Conservation (phyloP, 1,284 basidiomycete genomes). For the Trametes hirsuta region DNA sequence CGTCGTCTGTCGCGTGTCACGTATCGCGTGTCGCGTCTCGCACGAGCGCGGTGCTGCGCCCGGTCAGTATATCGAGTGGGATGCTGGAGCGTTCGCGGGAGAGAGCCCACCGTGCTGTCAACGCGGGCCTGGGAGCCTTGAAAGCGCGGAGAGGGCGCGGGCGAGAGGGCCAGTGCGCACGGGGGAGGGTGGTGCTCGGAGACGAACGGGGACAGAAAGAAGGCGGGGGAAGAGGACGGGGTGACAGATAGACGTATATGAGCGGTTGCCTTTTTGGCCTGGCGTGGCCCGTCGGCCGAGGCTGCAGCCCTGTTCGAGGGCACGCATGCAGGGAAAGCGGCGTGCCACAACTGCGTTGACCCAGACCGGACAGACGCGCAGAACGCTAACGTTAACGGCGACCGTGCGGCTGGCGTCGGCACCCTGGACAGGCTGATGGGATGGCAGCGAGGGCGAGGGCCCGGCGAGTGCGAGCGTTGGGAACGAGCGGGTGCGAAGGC, state of each 20-base stretch:
- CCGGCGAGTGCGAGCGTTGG: too few species aligned
- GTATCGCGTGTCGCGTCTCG: not conserved
- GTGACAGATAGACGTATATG: constrained; percentile 2
- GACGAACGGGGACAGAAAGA: constrained; percentile 2
- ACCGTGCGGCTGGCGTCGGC: not conserved
- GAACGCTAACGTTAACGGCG: too few species aligned
- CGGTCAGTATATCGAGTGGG: not conserved
- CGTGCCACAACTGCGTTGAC: not conserved
- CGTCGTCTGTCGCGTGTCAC: not conserved
- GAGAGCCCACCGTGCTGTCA: not conserved
- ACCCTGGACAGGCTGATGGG: not conserved
- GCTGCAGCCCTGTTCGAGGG: not conserved
- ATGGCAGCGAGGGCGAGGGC: not conserved
- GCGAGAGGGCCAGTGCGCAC: not conserved
- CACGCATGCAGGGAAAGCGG: not conserved
- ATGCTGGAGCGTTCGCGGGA: too few species aligned
- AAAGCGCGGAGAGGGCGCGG: not conserved
- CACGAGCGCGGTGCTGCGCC: not conserved
- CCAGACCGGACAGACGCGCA: not conserved
- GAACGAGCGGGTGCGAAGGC: not conserved
- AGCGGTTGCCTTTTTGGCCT: constrained; percentile 1
- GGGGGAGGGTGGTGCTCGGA: not conserved
- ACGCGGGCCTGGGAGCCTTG: not conserved
- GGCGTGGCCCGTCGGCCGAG: not conserved
- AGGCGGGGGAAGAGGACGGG: not conserved